Conservation (phyloP, 768 basidiomycete species). For the Tulasnella sp. region DNA sequence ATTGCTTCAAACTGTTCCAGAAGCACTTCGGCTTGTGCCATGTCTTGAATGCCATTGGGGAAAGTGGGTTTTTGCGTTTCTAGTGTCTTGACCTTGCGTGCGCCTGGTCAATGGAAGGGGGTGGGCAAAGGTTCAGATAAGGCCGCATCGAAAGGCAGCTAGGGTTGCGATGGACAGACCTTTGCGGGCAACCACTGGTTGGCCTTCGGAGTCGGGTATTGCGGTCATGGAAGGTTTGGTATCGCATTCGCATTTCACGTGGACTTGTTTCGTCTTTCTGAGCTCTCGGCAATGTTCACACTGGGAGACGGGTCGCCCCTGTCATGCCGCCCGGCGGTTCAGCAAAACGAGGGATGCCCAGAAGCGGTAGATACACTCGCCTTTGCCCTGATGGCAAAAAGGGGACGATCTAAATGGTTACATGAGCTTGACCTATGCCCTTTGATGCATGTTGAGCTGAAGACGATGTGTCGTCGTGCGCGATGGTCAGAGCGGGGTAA, state of each 20-base stretch:
- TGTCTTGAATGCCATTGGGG: neutral
- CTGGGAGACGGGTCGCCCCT: slow-evolving; percentile 84
- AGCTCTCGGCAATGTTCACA: slow-evolving; percentile 76
- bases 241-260: slow-evolving; percentile 70
- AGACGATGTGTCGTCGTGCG: neutral
- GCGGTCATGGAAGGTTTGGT: neutral
- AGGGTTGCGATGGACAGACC: neutral
- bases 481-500: neutral
- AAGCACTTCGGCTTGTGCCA: neutral
- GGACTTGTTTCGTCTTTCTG: slow-evolving; percentile 66
- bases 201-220: neutral
- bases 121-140: too few species aligned
- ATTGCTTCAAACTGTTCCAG: neutral
- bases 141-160: neutral
- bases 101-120: neutral
- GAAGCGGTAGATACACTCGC: neutral
- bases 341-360: neutral
- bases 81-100: neutral
- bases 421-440: slow-evolving; percentile 88
- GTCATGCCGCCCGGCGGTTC: neutral
- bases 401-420: slow-evolving; percentile 71
- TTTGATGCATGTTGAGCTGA: slow-evolving; percentile 85
- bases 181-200: neutral
- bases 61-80: neutral
- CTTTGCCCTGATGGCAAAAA: slow-evolving; percentile 87